Base-by-base conservation (phyloP, 2,329 filamentous ascomycete species). In the Pseudogymnoascus sp. region DNA sequence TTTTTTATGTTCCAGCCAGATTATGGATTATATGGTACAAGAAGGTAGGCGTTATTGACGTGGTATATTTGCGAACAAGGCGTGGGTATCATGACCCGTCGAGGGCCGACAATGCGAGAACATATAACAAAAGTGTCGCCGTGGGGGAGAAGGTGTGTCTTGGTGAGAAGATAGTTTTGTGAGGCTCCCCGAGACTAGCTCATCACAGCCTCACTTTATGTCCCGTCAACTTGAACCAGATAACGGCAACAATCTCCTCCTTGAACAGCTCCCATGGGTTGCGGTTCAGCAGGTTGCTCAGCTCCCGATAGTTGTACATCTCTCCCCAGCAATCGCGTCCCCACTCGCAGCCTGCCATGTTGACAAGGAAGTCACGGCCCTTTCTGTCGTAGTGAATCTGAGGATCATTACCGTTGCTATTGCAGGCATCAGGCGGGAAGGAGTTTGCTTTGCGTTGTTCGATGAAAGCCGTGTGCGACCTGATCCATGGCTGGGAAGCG, bases 261-360 rank as follows among this genome's bases (percentile, higher is more conserved):
- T 88, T 88, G 76, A 88, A 88, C 26, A 78, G 78, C 78, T 95
- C 89, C 91, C 91, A 97, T 62, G 78, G 81, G 60, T 85, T 90
- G 60, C 91, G 85, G 78, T 97, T 97, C 65, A 97, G 82, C 75
- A 86, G 87, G 74, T 96, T 93, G 78, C 91, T 96, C 71, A 96
- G 82, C 74, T 96, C 87, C 61, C 92, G 89, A 78, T 92, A 99
- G 74, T 89, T 88, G 78, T 96, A 96, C 86, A 99, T 97, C 77
- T 99, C 94, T 38, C 88, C 88, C 93, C 93, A 97, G 75, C 94
- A 99, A 77, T 99, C 93, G 59, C 94, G 85, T 3, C 93, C 93
- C 89, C 91, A 97, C 75, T 96, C 89, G 74, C 94, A 99, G 3
- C 94, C 94, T 5, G 94, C 94, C 93, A 99, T 97, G 75, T 97